Percentiles rank a stretch among this genome's conserved stretches.
Evolutionary conservation across 176 grass and related monocot species (phyloP).

Genomic region (Cocos nucifera): DNA sequence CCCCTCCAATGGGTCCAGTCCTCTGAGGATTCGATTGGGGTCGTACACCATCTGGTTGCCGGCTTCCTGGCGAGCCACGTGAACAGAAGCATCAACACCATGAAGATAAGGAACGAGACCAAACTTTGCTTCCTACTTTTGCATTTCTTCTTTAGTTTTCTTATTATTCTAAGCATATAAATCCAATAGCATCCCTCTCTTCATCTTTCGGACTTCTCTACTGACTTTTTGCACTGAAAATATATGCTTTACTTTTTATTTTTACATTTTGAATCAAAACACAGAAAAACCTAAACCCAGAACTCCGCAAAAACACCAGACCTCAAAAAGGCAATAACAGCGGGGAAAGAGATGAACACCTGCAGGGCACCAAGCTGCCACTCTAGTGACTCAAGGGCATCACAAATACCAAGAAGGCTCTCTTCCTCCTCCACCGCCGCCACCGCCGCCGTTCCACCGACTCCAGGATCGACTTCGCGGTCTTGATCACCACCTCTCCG

Average conservation of each 20-base stretch:
- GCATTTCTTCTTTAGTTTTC: too few species aligned
- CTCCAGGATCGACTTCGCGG: not conserved
- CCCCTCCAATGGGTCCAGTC: slow-evolving; percentile 58
- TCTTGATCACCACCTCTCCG: not conserved
- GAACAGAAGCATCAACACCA: slow-evolving; percentile 51
- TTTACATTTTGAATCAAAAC: too few species aligned
- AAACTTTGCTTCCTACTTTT: too few species aligned
- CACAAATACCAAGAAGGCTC: not conserved
- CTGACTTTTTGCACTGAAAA: too few species aligned
- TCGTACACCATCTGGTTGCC: slow-evolving; percentile 82
- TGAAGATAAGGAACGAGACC: slow-evolving; percentile 54
- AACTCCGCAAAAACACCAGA: not conserved
- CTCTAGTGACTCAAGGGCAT: slow-evolving; percentile 8
- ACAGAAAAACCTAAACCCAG: too few species aligned
- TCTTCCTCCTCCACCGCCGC: not conserved
- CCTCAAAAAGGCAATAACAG: not conserved
- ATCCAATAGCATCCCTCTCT: too few species aligned
- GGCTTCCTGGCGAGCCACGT: slow-evolving; percentile 68
- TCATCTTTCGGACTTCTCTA: too few species aligned
- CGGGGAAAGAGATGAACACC: not conserved
- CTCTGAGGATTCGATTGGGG: slow-evolving; percentile 51
- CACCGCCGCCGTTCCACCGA: too few species aligned
- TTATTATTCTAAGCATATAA: too few species aligned
- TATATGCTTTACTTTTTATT: too few species aligned
- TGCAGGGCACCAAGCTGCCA: slow-evolving; percentile 7